phyloP scores from a whole-genome alignment of 495 filamentous ascomycete species.

The Hypoxylon subgilvum region DNA sequence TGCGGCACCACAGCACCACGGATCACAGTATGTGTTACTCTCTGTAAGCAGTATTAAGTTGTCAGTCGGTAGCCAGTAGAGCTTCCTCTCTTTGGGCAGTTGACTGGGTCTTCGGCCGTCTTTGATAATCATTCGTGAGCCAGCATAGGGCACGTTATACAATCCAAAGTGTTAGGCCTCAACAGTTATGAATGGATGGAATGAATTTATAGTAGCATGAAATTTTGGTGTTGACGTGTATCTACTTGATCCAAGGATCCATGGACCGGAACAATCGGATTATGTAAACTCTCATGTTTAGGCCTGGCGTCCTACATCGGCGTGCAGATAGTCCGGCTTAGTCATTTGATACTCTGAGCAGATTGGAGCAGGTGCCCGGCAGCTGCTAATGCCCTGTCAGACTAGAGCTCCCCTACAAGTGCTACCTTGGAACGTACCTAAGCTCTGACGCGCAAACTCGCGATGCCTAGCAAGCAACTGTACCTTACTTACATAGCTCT shows the following conservation, averaged over 20 bases:
- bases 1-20: slow-evolving; percentile 4
- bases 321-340: slow-evolving; percentile 1
- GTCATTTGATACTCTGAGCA: neutral
- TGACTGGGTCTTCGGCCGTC: too few species aligned
- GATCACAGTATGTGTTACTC: slow-evolving; percentile 1
- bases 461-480: slow-evolving; percentile 34
- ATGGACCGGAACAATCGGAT: neutral
- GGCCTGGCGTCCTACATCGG: neutral
- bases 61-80: slow-evolving; percentile 2
- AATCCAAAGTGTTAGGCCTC: slow-evolving; percentile 1
- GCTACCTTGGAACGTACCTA: slow-evolving; percentile 17
- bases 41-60: neutral
- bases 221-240: slow-evolving; percentile 19
- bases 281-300: slow-evolving; percentile 3
- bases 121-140: neutral
- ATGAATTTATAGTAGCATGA: neutral
- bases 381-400: neutral
- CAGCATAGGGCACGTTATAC: neutral
- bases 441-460: slow-evolving; percentile 40
- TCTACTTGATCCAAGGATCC: neutral
- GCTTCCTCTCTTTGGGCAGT: neutral
- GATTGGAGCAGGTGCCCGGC: slow-evolving; percentile 5
- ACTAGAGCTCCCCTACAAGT: slow-evolving; percentile 1
- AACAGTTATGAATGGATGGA: neutral
- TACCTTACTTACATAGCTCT: slow-evolving; percentile 27